Evolutionary conservation across 306 rosid species (phyloP).

Genomic region (Morella rubra): DNA sequence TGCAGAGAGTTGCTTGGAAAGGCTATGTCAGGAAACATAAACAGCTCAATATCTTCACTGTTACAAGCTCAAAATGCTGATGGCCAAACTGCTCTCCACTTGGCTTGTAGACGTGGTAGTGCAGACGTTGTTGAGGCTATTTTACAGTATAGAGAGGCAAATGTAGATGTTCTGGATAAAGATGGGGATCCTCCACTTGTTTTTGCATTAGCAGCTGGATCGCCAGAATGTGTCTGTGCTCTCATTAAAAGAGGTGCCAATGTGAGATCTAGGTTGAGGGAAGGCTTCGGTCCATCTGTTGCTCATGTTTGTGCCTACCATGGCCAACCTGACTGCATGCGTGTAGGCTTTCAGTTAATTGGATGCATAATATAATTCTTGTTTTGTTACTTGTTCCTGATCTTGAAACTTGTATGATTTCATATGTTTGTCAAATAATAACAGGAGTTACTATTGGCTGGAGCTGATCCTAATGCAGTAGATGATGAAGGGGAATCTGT

Average conservation of each 20-base stretch:
- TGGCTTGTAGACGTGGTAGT: slow-evolving; percentile 95
- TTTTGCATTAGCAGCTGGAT: slow-evolving; percentile 97
- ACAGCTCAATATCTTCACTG: slow-evolving; percentile 53
- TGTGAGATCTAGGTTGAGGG: slow-evolving; percentile 83
- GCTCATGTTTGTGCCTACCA: slow-evolving; percentile 98
- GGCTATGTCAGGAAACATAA: slow-evolving; percentile 64
- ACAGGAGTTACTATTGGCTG: slow-evolving; percentile 91
- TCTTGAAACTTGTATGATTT: slow-evolving; percentile 25
- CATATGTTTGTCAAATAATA: slow-evolving; percentile 27
- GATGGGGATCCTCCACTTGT: slow-evolving; percentile 98
- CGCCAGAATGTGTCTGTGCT: slow-evolving; percentile 82
- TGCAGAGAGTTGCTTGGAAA: slow-evolving; percentile 75
- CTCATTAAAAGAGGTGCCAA: slow-evolving; percentile 82
- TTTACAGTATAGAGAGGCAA: slow-evolving; percentile 72
- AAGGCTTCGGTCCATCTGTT: slow-evolving; percentile 91
- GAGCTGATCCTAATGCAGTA: slow-evolving; percentile 94
- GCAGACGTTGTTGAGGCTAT: slow-evolving; percentile 87
- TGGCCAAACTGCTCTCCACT: slow-evolving; percentile 97
- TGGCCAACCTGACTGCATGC: slow-evolving; percentile 99
- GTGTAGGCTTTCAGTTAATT: slow-evolving; percentile 58
- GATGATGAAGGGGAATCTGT: slow-evolving; percentile 99
- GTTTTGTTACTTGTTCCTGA: slow-evolving; percentile 1
- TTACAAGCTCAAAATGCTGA: slow-evolving; percentile 86
- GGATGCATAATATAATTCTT: slow-evolving; percentile 24
- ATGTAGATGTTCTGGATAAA: slow-evolving; percentile 90